Evolutionary conservation across 2,329 filamentous ascomycete species (phyloP).

Genomic region (Arthrobotrys sinensis): DNA sequence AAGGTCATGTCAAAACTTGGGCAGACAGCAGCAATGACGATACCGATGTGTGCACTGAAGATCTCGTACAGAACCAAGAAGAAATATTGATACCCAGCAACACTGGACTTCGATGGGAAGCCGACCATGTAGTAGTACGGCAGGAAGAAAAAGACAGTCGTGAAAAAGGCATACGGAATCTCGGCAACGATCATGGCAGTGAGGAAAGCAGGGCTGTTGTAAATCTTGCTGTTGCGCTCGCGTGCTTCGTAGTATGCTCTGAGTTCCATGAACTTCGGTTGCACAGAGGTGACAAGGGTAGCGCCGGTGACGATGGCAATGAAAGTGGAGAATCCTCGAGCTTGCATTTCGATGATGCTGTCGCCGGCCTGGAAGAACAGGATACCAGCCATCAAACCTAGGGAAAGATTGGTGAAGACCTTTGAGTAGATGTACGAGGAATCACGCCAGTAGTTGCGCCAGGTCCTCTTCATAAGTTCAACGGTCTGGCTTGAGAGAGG

Average conservation of each 20-base stretch:
- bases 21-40: constrained; percentile 87
- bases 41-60: constrained; percentile 74
- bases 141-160: constrained; percentile 78
- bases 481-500: constrained; percentile 75
- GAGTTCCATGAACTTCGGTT: constrained; percentile 84
- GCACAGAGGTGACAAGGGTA: constrained; percentile 79
- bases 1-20: constrained; percentile 71
- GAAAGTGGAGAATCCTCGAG: constrained; percentile 82
- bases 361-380: constrained; percentile 78
- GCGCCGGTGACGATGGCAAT: constrained; percentile 78
- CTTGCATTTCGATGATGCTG: constrained; percentile 79
- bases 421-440: constrained; percentile 84
- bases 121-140: constrained; percentile 85
- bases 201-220: constrained; percentile 82
- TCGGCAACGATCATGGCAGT: constrained; percentile 81
- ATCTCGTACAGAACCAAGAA: constrained; percentile 80
- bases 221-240: constrained; percentile 81
- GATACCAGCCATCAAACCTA: constrained; percentile 63
- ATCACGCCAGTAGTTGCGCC: constrained; percentile 82
- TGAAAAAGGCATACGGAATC: constrained; percentile 78
- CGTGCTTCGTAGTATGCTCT: constrained; percentile 80
- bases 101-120: constrained; percentile 76
- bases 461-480: constrained; percentile 79
- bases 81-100: constrained; percentile 81
- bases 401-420: constrained; percentile 72